Base-by-base conservation (phyloP, 768 basidiomycete genomes). In the Nidularia pulvinata region DNA sequence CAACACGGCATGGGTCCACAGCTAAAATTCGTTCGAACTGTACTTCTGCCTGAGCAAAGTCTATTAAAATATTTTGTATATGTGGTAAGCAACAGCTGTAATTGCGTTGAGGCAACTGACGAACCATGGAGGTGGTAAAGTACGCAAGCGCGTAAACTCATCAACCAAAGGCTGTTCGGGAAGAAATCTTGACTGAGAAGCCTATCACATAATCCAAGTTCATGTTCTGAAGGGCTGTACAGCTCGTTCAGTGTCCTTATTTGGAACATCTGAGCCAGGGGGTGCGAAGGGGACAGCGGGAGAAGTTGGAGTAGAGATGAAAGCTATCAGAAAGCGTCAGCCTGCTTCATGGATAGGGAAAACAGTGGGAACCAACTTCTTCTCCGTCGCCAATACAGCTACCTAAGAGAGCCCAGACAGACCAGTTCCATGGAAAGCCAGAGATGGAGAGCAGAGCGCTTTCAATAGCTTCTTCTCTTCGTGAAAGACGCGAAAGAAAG, bases 361-460 rank as follows among this genome's bases (percentile, higher is more conserved):
- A 49, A n/a, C 33, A 11, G 19, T 34, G 39, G 13, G 37, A 52
- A 6, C 50, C 39, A 59, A 95, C 95, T 86, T 96, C 93, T 72
- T 94, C 91, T 13, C 84, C 85, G 57, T 94, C 92, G 11, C 83
- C 82, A 33, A 95, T 79, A 63, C 91, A 90, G 50, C 83, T 84
- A 2, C 82, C 81, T n/a, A 98, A 75, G 43, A 93, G 78, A 6
- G 81, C 73, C 95, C 95, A 98, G n/a, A 85, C 76, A 30, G 91
- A 89, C 95, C 95, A 98, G 65, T 98, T 98, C 86, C 92, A 98
- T 10, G 91, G 88, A 62, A 87, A 92, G 5, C 79, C 78, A 36
- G 80, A 77, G 43, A 96, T 86, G 10, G 93, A 95, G 34, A 84
- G 70, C 14, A 97, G 74, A 11, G 84, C 81, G 59, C 77, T 80